Percentiles rank a stretch among this genome's conserved stretches.
Conservation (phyloP, 495 filamentous ascomycete genomes). For the Trichodelitschia bisporula region DNA sequence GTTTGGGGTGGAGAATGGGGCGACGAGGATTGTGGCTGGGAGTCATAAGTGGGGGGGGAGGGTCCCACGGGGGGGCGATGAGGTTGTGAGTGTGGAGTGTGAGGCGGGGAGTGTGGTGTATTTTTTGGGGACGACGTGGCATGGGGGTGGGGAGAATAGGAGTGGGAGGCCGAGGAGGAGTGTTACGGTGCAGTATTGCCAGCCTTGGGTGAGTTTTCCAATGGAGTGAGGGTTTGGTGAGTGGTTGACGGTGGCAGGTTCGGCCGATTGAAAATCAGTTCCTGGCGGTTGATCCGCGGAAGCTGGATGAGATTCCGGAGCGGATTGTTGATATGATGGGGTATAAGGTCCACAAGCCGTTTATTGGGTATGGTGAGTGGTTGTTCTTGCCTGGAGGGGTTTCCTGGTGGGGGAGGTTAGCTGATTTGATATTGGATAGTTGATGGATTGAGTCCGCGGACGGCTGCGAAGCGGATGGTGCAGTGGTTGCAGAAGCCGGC, state of each 20-base stretch:
- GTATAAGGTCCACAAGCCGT: constrained; percentile 2
- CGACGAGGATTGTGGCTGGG: constrained; percentile 1
- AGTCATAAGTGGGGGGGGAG: constrained; percentile 2
- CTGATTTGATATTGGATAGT: neutral
- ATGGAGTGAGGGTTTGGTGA: neutral
- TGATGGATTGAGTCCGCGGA: constrained; percentile 3
- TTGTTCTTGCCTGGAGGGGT: neutral
- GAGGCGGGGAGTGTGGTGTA: constrained; percentile 4
- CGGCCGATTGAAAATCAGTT: constrained; percentile 14
- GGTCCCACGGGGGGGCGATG: neutral
- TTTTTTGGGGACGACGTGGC: constrained; percentile 1
- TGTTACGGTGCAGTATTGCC: constrained; percentile 15
- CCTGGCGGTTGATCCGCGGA: constrained; percentile 7
- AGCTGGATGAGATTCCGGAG: constrained; percentile 2
- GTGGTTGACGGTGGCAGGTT: constrained; percentile 4
- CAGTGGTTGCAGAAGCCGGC: constrained; percentile 2
- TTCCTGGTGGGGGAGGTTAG: neutral
- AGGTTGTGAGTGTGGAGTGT: constrained; percentile 1
- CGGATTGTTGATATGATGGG: constrained; percentile 4
- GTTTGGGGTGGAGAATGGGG: constrained; percentile 8
- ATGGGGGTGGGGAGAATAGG: constrained; percentile 1
- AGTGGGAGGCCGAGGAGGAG: constrained; percentile 4
- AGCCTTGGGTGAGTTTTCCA: constrained; percentile 7
- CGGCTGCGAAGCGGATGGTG: constrained; percentile 1
- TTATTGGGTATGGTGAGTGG: constrained; percentile 2